Evolutionary conservation across 805 yeast species (phyloP), one percentile per base, ranked within the genome.

Genomic region (Yarrowia divulgata): DNA sequence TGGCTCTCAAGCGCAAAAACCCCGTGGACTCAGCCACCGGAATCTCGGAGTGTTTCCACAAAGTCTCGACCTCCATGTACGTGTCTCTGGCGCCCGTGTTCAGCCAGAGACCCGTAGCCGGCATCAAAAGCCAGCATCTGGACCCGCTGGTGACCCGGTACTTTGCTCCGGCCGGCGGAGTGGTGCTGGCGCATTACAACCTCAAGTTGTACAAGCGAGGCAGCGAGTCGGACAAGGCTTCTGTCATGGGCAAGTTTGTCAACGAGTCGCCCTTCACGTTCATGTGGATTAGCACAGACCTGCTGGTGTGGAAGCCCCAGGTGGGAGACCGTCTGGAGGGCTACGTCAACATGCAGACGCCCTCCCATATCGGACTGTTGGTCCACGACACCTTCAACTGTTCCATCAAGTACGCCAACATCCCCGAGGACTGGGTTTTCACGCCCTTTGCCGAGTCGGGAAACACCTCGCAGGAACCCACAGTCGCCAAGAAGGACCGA

Each of bases 331-430:
- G 84, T 1, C 80, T 95, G 19, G 96, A 93, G 78, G 99, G 99
- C 13, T 85, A 88, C 82, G 85, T 90, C 68, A 92, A 91, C 81
- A 88, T 94, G 86, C 98, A 94, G 81, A 89, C 97, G 2, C 97
- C 97, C 18, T 89, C 97, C 8, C 99, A 95, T 77, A 90, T 95
- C 74, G 98, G 98, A 71, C 82, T 95, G 71, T 84, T 95, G 72
- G 83, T 95, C 63, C 93, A 91, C 77, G 98, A 95, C 79, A 91
- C 97, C 0, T 95, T 95, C 82, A 95, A 95, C 79, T 98, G 98
- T 29, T 88, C 94, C 57, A 91, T 95, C 72, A 91, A 90, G 79
- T 88, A 90, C 77, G 88, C 85, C 76, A 88, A 87, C 74, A 93
- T 95, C 71, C 99, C 99, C n/a, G 80, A 81, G 50, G 85, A 82